These are phyloP conservation scores for Metschnikowia colocasiae DNA, from an alignment of 805 yeast species.

Conservation along the genomic window DNA sequence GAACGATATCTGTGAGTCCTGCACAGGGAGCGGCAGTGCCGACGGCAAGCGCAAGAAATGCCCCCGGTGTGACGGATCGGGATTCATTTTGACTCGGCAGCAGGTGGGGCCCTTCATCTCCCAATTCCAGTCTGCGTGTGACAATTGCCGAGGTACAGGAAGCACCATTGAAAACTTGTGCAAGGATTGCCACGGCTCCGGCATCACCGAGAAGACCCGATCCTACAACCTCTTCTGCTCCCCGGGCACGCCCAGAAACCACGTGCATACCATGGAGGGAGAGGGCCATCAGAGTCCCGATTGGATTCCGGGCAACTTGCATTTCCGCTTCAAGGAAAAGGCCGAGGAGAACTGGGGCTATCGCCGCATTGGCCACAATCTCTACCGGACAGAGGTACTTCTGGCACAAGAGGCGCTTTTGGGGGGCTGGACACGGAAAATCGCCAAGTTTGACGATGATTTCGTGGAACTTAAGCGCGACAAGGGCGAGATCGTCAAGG, in stretches of 20 bases:
- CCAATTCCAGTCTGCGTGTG: slow-evolving; percentile 76
- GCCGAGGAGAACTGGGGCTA: slow-evolving; percentile 67
- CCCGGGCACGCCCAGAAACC: slow-evolving; percentile 67
- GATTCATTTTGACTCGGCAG: slow-evolving; percentile 58
- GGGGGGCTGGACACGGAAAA: slow-evolving; percentile 78
- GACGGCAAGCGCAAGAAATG: slow-evolving; percentile 73
- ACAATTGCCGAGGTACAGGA: slow-evolving; percentile 77
- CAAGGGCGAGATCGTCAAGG: slow-evolving; percentile 48
- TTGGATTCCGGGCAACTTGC: slow-evolving; percentile 74
- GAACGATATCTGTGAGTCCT: slow-evolving; percentile 71
- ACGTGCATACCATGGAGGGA: slow-evolving; percentile 57
- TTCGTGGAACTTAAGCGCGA: slow-evolving; percentile 45
- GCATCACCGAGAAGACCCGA: slow-evolving; percentile 55
- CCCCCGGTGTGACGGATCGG: slow-evolving; percentile 68
- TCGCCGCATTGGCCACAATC: slow-evolving; percentile 68
- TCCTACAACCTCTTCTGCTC: slow-evolving; percentile 57
- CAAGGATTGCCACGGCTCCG: slow-evolving; percentile 63
- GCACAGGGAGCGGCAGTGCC: slow-evolving; percentile 81
- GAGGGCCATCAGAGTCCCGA: slow-evolving; percentile 87
- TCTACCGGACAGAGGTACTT: slow-evolving; percentile 79
- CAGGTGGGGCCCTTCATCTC: slow-evolving; percentile 92
- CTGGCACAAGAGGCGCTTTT: slow-evolving; percentile 63
- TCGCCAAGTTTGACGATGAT: slow-evolving; percentile 62
- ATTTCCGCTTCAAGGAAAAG: slow-evolving; percentile 58
- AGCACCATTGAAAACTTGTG: slow-evolving; percentile 62